Evolutionary conservation across 352 stramenopile species (phyloP).

Genomic region (Globisporangium rhizosaccharum): DNA sequence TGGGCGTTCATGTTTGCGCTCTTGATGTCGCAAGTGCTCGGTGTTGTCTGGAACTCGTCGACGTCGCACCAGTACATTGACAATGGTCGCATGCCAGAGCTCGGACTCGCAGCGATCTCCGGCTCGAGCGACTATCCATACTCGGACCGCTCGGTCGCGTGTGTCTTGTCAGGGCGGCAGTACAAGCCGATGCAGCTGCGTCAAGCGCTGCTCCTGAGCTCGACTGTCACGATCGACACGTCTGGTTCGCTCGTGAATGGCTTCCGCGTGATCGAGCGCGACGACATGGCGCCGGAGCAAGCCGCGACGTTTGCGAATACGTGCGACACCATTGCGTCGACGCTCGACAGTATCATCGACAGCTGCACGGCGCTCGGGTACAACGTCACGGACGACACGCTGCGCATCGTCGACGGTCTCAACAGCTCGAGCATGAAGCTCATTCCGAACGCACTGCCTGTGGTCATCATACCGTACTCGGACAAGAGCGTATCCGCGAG

Average conservation of each 20-base stretch:
- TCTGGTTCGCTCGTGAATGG: conserved; percentile 8
- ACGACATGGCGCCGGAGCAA: conserved; percentile 3
- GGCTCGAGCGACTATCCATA: conserved; percentile 9
- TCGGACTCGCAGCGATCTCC: neutral
- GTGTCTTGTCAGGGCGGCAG: conserved; percentile 7
- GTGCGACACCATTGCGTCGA: conserved; percentile 19
- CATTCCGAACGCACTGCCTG: conserved; percentile 19
- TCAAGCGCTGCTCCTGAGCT: neutral
- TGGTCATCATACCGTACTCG: conserved; percentile 22
- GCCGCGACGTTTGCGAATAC: conserved; percentile 5
- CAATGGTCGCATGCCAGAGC: conserved; percentile 2
- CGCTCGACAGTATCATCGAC: conserved; percentile 20
- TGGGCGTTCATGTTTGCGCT: conserved; percentile 12
- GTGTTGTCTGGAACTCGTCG: conserved; percentile 14
- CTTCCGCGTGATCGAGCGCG: conserved; percentile 11
- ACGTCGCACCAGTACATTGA: neutral
- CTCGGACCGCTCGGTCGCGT: conserved; percentile 8
- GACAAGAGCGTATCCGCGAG: conserved; percentile 14
- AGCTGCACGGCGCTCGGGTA: conserved; percentile 22
- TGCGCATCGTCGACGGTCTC: conserved; percentile 22
- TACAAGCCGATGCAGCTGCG: conserved; percentile 17
- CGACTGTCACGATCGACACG: conserved; percentile 9
- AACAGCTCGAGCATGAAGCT: conserved; percentile 6
- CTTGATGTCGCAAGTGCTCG: conserved; percentile 12
- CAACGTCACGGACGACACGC: conserved; percentile 20